Conservation (phyloP, 2,329 filamentous ascomycete genomes). For the Ophiocordyceps polyrhachis-furcata region DNA sequence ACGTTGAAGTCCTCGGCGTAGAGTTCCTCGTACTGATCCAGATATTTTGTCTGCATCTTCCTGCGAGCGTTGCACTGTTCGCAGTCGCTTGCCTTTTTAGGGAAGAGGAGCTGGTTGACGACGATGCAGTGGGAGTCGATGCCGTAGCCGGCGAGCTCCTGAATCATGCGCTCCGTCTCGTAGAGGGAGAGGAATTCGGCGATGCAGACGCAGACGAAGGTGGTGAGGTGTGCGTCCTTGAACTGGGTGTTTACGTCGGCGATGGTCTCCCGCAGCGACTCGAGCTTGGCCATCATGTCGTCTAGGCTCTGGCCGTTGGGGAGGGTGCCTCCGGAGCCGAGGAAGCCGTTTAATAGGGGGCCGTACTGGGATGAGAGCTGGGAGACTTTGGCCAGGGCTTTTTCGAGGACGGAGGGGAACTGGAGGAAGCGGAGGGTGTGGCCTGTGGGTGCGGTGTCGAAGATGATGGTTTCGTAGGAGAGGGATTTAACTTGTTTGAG, state of each 20-base stretch:
- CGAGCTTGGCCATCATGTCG: constrained; percentile 88
- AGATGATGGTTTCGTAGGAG: constrained; percentile 97
- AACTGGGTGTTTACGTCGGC: constrained; percentile 94
- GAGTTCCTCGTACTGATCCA: constrained; percentile 94
- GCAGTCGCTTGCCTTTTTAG: constrained; percentile 65
- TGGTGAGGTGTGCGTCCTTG: constrained; percentile 89
- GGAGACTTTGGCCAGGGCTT: constrained; percentile 91
- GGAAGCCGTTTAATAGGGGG: constrained; percentile 82
- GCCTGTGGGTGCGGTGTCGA: constrained; percentile 94
- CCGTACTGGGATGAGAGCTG: constrained; percentile 90
- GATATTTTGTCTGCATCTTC: constrained; percentile 99
- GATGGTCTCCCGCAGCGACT: constrained; percentile 82
- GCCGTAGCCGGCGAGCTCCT: constrained; percentile 79
- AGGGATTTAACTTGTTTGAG: constrained; percentile 98
- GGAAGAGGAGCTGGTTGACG: constrained; percentile 94
- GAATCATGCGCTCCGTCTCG: constrained; percentile 99
- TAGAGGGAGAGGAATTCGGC: constrained; percentile 93
- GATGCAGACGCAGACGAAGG: constrained; percentile 96
- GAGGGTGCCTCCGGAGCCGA: constrained; percentile 55
- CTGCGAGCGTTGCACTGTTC: constrained; percentile 88
- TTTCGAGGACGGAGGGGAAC: constrained; percentile 94
- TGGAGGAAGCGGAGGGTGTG: constrained; percentile 97
- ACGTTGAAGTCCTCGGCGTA: constrained; percentile 96
- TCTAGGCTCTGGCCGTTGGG: constrained; percentile 86
- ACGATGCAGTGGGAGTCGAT: constrained; percentile 97